These are phyloP conservation scores for Stagonosporopsis chrysanthemi DNA, from an alignment of 2,329 filamentous ascomycete species.

Conservation along the genomic window DNA sequence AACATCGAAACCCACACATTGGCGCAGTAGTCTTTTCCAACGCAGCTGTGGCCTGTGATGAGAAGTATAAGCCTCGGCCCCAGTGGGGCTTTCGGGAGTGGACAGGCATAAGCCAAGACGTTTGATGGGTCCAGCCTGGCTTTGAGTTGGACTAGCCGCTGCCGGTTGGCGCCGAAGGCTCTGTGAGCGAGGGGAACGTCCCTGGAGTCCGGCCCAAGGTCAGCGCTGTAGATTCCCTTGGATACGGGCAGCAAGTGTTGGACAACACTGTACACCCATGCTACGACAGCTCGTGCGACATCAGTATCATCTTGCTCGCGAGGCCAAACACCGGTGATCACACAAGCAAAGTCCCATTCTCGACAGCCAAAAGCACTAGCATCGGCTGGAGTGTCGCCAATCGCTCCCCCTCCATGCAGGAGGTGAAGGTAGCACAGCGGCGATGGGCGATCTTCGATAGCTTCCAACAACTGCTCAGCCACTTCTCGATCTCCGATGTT, in stretches of 20 bases:
- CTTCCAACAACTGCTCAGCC: slow-evolving; percentile 5
- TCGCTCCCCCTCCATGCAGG: not conserved
- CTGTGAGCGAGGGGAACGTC: slow-evolving; percentile 59
- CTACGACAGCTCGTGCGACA: slow-evolving; percentile 34
- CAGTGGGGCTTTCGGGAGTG: slow-evolving; percentile 53
- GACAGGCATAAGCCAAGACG: slow-evolving; percentile 64
- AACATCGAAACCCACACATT: not conserved
- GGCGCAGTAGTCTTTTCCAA: not conserved
- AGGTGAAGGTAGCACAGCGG: not conserved
- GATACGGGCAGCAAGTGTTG: slow-evolving; percentile 58
- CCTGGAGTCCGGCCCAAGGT: slow-evolving; percentile 69
- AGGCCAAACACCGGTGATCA: slow-evolving; percentile 69
- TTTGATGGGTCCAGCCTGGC: slow-evolving; percentile 56
- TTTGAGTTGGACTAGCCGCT: slow-evolving; percentile 62
- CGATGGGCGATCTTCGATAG: not conserved
- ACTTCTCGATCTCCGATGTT: slow-evolving; percentile 51
- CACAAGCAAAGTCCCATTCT: slow-evolving; percentile 70
- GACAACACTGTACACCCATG: slow-evolving; percentile 66
- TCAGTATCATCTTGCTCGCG: slow-evolving; percentile 60
- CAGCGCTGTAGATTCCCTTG: slow-evolving; percentile 64
- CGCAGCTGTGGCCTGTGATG: slow-evolving; percentile 62
- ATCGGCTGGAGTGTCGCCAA: slow-evolving; percentile 54
- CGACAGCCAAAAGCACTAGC: slow-evolving; percentile 68
- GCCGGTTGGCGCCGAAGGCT: slow-evolving; percentile 65
- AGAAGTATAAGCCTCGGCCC: slow-evolving; percentile 47